Conservation (phyloP, 2,329 filamentous ascomycete species). For the Hypoxylon sp. region DNA sequence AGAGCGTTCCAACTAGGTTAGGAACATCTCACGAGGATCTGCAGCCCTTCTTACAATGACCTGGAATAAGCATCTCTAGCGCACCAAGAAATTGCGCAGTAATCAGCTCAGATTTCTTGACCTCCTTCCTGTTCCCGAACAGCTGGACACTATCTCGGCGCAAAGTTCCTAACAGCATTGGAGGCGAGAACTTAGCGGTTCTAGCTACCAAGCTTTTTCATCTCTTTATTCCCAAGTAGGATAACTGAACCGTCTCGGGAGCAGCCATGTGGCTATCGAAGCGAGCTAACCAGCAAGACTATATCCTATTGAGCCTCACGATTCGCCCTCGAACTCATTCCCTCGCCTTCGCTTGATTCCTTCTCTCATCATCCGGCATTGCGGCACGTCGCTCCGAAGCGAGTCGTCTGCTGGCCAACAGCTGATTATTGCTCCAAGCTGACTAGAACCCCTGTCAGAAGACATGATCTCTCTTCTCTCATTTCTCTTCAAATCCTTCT, state of each 20-base stretch:
- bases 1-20: constrained; percentile 6
- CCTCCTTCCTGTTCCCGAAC: background rate
- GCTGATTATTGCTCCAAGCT: constrained; percentile 13
- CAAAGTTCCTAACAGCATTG: constrained; percentile 10
- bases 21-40: constrained; percentile 19
- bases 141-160: background rate
- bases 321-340: constrained; percentile 10
- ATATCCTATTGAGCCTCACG: constrained; percentile 23
- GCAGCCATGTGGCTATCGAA: constrained; percentile 19
- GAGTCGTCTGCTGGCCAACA: constrained; percentile 18
- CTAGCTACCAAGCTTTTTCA: constrained; percentile 4
- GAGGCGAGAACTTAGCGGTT: background rate
- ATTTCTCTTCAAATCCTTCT: constrained; percentile 10
- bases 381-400: constrained; percentile 27
- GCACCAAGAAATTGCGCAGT: background rate
- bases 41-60: too few species aligned
- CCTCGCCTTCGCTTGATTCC: constrained; percentile 6
- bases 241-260: constrained; percentile 15
- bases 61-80: too few species aligned
- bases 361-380: constrained; percentile 21
- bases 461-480: constrained; percentile 1
- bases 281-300: constrained; percentile 5
- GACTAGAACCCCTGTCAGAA: constrained; percentile 16
- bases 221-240: constrained; percentile 18
- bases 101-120: background rate